Percentiles rank a stretch among this genome's conserved stretches.
Evolutionary conservation across 2,329 filamentous ascomycete genomes (phyloP).

Genomic region (Diaporthe nobilis): DNA sequence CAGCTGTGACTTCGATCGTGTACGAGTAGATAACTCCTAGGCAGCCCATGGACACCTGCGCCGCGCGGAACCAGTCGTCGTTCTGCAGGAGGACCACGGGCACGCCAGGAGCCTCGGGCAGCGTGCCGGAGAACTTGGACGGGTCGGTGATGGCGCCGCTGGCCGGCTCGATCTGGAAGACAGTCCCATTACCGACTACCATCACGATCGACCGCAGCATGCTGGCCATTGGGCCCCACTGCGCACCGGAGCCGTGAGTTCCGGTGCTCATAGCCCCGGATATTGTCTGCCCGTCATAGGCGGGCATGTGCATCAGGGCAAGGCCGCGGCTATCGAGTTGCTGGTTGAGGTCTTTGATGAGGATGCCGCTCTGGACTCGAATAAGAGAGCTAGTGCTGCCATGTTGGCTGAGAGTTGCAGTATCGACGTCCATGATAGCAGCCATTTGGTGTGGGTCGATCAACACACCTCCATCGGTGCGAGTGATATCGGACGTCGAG

Average conservation of each 20-base stretch:
- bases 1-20: conserved; percentile 45
- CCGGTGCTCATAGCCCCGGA: conserved; percentile 46
- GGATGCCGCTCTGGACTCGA: conserved; percentile 46
- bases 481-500: conserved; percentile 47
- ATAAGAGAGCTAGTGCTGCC: conserved; percentile 29
- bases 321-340: conserved; percentile 46
- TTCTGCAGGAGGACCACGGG: conserved; percentile 45
- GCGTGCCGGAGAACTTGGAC: conserved; percentile 40
- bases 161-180: conserved; percentile 48
- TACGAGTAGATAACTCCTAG: conserved; percentile 47
- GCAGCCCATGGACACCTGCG: conserved; percentile 47
- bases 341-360: conserved; percentile 45
- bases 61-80: conserved; percentile 46
- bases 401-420: neutral
- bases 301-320: conserved; percentile 47
- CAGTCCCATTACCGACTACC: conserved; percentile 44
- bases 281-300: conserved; percentile 47
- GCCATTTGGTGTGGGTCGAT: conserved; percentile 43
- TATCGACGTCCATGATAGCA: conserved; percentile 43
- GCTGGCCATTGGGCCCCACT: conserved; percentile 44
- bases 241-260: conserved; percentile 47
- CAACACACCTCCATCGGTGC: conserved; percentile 43
- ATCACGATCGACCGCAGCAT: conserved; percentile 46
- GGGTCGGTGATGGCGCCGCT: conserved; percentile 43
- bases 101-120: conserved; percentile 41